Base-by-base conservation (phyloP, 768 basidiomycete species). In the Rhizopogon vinicolor region DNA sequence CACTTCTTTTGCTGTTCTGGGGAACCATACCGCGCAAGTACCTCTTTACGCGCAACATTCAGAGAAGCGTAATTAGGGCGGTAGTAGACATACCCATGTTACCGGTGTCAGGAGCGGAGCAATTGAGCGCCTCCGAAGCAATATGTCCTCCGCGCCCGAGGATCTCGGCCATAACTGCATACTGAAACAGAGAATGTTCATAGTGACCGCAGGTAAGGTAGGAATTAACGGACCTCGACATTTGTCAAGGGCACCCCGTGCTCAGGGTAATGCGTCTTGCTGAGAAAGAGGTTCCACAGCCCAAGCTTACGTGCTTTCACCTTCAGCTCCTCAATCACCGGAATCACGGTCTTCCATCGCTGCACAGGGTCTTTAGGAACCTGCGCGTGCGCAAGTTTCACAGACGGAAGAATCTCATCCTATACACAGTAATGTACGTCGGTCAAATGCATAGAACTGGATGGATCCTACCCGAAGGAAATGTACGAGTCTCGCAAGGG, bases 271-370 rank as follows among this genome's bases (percentile, higher is more conserved):
- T 97, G 96, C 29, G 83, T 79, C 73, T 93, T 93, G 81, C 91
- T 93, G 59, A 98, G 78, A 78, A 98, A 98, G 39, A 99, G 78
- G 67, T 98, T 98, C 97, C 97, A 99, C 40, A 99, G 78, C 3
- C 97, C 97, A 28, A 85, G 82, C 65, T 83, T 81, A 74, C 86
- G 91, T 0, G 96, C 97, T 69, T 89, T 92, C 58, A 65, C 77
- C 75, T 98, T 97, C 61, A 99, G 80, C 53, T 90, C 87, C 60
- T 83, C 87, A 53, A 96, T 75, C 59, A 97, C 72, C 1, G 89
- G 86, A 29, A 93, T 83, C 61, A 92, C 77, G 8, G 86, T 87
- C 73, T 88, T 80, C 96, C 96, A 98, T 51, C 92, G 84, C 63
- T 74, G 76, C 56, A 66, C 81, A 2, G 83, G 83, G 68, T 94